Conservation (phyloP, 257 asterid genomes). For the Solanum ossicruentum region DNA sequence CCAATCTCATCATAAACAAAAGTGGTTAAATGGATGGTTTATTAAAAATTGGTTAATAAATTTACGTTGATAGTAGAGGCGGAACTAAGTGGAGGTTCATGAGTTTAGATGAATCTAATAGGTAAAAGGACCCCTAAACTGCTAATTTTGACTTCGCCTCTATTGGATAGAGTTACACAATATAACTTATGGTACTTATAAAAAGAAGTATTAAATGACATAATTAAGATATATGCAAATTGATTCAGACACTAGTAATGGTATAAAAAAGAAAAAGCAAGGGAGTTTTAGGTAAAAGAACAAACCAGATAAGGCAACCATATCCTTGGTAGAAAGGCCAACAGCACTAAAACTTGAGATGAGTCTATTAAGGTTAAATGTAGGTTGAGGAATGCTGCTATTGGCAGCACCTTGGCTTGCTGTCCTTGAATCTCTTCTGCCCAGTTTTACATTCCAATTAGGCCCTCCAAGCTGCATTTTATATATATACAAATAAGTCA, state of each 20-base stretch:
- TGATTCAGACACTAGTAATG: fast-evolving
- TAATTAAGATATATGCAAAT: neutral
- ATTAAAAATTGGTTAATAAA: too few relatives aligned
- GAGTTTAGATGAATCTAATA: too few relatives aligned
- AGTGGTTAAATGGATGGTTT: too few relatives aligned
- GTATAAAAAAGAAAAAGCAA: neutral
- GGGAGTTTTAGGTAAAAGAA: neutral
- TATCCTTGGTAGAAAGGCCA: conserved; percentile 64
- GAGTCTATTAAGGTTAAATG: conserved; percentile 54
- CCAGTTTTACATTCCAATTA: conserved; percentile 57
- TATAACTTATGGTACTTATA: neutral
- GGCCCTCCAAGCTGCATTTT: conserved; percentile 63
- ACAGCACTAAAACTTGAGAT: conserved; percentile 40
- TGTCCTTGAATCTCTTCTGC: conserved; percentile 76
- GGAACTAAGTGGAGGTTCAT: too few relatives aligned
- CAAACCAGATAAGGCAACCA: conserved; percentile 79
- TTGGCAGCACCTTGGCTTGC: conserved; percentile 75
- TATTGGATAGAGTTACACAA: neutral
- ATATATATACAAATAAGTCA: neutral
- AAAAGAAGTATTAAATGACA: neutral
- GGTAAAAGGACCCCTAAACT: too few relatives aligned
- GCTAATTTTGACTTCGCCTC: too few relatives aligned
- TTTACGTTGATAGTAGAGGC: too few relatives aligned
- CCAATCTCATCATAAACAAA: too few relatives aligned
- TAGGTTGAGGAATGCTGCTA: conserved; percentile 64